Evolutionary conservation across 371 early-diverging fungal genomes (phyloP), one percentile per base, ranked within the genome.

Genomic region (Blakeslea trispora): DNA sequence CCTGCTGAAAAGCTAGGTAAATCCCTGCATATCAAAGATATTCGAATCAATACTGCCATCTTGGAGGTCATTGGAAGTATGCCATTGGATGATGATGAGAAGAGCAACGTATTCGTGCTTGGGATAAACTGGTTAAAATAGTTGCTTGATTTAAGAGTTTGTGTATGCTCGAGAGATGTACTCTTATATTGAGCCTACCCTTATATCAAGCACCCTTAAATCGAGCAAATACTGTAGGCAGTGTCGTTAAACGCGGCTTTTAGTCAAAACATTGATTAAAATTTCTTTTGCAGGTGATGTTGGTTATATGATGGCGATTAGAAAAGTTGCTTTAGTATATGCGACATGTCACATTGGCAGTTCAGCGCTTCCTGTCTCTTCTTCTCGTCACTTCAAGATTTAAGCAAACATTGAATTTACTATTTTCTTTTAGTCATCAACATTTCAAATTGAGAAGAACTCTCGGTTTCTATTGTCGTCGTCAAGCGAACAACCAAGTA

Each of bases 271-370:
- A 28, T 31, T 49, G 32, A 32, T 49, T 49, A 49, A 49, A 32
- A 32, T 28, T 49, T 49, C 13, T 28, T 49, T 49, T 49, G 14
- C 32, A 49, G 49, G 32, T 8, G n/a, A 6, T 10, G 34, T 32
- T 49, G 49, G 31, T 34, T 28, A 32, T 31, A 49, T 24, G 49
- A 49, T 49, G 49, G 13, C 49, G 11, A 49, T 49, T 49, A 32
- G 17, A 32, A 49, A 49, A 9, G 49, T 49, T n/a, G n/a, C n/a
- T n/a, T n/a, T n/a, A n/a, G n/a, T n/a, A n/a, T n/a, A n/a, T 49
- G 32, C 34, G 28, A n/a, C 49, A 32, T 49, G 34, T 32, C 19
- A 49, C 1, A 32, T 32, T 49, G 32, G 32, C 18, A 13, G 34
- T 49, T 49, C 34, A 49, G 32, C 32, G 5, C 32, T 32, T 32